A percentile compares a stretch with the other conserved stretches of the same genome.
These are phyloP conservation scores for Cyberlindnera lachancei DNA, from an alignment of 805 yeast species.

Conservation along the genomic window DNA sequence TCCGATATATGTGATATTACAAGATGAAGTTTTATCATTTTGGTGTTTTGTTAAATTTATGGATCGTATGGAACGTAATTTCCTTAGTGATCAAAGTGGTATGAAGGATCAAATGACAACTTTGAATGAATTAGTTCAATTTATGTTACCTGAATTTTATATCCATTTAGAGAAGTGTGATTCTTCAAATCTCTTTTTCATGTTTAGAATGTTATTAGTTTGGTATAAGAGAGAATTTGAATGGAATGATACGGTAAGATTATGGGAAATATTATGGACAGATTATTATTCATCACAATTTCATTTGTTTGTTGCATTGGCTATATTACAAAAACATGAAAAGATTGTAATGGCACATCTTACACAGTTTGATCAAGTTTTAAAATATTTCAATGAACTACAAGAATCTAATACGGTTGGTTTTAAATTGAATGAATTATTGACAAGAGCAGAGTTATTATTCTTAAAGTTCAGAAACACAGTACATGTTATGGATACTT, in stretches of 20 bases:
- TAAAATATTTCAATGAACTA: constrained; percentile 88
- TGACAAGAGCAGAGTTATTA: constrained; percentile 78
- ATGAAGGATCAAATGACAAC: constrained; percentile 85
- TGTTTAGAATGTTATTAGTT: constrained; percentile 89
- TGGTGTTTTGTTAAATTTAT: constrained; percentile 85
- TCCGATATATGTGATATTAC: constrained; percentile 60
- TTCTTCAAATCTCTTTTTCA: constrained; percentile 84
- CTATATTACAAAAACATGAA: constrained; percentile 83
- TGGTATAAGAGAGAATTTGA: constrained; percentile 92
- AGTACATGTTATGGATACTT: constrained; percentile 62
- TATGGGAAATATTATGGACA: constrained; percentile 95
- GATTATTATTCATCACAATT: constrained; percentile 82
- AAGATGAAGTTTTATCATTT: constrained; percentile 74
- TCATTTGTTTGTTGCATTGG: constrained; percentile 79
- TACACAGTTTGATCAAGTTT: constrained; percentile 78
- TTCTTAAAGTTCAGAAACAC: constrained; percentile 76
- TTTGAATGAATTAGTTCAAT: constrained; percentile 76
- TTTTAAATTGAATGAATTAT: constrained; percentile 49
- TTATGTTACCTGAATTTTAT: constrained; percentile 82
- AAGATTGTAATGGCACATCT: constrained; percentile 68
- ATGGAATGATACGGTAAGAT: constrained; percentile 63
- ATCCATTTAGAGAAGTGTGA: constrained; percentile 82
- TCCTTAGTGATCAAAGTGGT: constrained; percentile 85
- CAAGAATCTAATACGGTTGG: constrained; percentile 55
- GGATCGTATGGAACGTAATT: constrained; percentile 94